Evolutionary conservation across 441 rosid genomes (phyloP).

Genomic region (Lepidium campestre): DNA sequence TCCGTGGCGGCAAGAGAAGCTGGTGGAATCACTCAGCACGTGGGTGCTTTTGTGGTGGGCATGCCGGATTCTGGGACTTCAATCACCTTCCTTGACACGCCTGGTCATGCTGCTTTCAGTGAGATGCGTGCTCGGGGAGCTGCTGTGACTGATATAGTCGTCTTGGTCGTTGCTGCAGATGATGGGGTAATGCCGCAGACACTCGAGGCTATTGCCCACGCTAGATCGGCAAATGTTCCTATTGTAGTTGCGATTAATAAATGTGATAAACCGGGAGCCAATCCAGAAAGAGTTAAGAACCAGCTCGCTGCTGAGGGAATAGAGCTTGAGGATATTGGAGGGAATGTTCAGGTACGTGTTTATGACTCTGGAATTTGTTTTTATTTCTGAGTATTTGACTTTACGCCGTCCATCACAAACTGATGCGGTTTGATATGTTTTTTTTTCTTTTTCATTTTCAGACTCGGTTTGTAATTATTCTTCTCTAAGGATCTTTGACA

Average conservation of each 20-base stretch:
- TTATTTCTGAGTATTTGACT: neutral
- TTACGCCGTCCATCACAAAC: neutral
- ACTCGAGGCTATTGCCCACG: constrained; percentile 81
- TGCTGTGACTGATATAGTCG: constrained; percentile 84
- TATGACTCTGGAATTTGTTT: neutral
- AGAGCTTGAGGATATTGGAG: constrained; percentile 87
- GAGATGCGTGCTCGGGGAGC: constrained; percentile 97
- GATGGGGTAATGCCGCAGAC: constrained; percentile 98
- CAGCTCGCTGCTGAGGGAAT: constrained; percentile 84
- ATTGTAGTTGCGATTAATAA: constrained; percentile 88
- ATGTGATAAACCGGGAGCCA: constrained; percentile 85
- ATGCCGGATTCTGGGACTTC: constrained; percentile 68
- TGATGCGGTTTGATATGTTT: neutral
- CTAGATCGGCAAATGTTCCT: constrained; percentile 78
- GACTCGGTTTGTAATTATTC: neutral
- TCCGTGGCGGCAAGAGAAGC: constrained; percentile 89
- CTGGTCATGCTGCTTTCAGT: constrained; percentile 93
- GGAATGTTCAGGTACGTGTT: constrained; percentile 51
- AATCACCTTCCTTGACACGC: constrained; percentile 69
- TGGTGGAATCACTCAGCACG: constrained; percentile 97
- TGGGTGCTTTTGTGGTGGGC: constrained; percentile 85
- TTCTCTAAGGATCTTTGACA: too few relatives aligned
- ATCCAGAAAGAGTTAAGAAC: constrained; percentile 73
- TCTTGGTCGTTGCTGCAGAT: constrained; percentile 92
- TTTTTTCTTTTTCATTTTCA: neutral